Evolutionary conservation across 768 basidiomycete genomes (phyloP).

Genomic region (Suillus bovinus): DNA sequence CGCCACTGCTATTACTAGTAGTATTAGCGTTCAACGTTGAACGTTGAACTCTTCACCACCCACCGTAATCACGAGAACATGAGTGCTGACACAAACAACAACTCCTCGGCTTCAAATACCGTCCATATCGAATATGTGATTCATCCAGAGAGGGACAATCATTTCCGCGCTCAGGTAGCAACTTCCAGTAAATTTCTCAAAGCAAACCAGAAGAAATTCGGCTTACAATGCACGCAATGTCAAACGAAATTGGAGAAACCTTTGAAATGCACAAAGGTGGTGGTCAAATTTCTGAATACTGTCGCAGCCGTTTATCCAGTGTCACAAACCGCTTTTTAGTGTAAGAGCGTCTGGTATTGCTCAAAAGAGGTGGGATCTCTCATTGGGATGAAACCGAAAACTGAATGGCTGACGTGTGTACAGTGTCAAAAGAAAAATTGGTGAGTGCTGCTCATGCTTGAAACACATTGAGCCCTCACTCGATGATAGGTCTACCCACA

Average conservation of each 20-base stretch:
- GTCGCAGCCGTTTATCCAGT: background rate
- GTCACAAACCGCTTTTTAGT: conserved; percentile 5
- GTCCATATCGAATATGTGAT: background rate
- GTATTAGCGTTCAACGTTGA: no score
- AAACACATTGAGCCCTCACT: background rate
- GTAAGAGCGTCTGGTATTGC: conserved; percentile 23
- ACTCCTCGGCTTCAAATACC: background rate
- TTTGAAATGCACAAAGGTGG: conserved; percentile 15
- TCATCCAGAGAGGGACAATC: background rate
- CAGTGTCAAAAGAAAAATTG: conserved; percentile 20
- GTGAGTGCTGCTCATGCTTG: background rate
- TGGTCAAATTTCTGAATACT: background rate
- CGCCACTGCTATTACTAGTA: no score
- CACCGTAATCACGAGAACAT: no score
- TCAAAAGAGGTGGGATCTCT: conserved; percentile 13
- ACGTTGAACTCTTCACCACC: no score
- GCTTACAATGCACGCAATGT: conserved; percentile 17
- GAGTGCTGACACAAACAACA: background rate
- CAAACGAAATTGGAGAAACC: conserved; percentile 10
- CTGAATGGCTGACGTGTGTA: background rate
- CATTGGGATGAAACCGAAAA: background rate
- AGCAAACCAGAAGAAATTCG: background rate
- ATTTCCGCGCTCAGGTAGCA: background rate
- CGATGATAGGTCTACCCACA: conserved; percentile 16
- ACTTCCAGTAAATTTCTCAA: background rate